Percentiles rank a stretch among this genome's conserved stretches.
phyloP scores from a whole-genome alignment of 1,139 yeast species.

The Candida buenavistaensis region DNA sequence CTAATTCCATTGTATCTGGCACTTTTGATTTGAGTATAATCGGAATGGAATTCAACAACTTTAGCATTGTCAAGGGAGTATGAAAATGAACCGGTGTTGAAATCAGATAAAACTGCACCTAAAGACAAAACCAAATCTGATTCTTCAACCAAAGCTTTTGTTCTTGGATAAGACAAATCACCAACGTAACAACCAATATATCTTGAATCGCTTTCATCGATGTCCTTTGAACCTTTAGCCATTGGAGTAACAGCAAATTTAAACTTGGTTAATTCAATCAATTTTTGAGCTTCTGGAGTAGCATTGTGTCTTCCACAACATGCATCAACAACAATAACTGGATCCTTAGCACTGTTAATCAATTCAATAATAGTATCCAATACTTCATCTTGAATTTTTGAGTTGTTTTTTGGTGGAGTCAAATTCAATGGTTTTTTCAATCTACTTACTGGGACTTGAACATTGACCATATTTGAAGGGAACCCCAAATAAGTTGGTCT shows the following conservation, averaged over 20 bases:
- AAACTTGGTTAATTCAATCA: slow-evolving; percentile 72
- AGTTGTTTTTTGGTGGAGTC: slow-evolving; percentile 59
- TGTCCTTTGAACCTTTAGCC: slow-evolving; percentile 85
- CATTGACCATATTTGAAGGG: slow-evolving; percentile 80
- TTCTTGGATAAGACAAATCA: slow-evolving; percentile 71
- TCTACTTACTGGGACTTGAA: slow-evolving; percentile 53
- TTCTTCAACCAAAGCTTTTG: slow-evolving; percentile 71
- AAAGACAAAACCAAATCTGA: slow-evolving; percentile 77
- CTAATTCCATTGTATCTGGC: slow-evolving; percentile 78
- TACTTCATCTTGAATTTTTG: slow-evolving; percentile 72
- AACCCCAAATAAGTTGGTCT: slow-evolving; percentile 83
- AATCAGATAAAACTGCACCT: slow-evolving; percentile 84
- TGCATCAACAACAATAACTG: slow-evolving; percentile 80
- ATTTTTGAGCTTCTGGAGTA: slow-evolving; percentile 56
- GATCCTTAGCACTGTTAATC: slow-evolving; percentile 68
- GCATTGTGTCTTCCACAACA: slow-evolving; percentile 81
- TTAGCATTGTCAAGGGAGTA: slow-evolving; percentile 78
- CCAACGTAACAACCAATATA: slow-evolving; percentile 90
- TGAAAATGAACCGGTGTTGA: slow-evolving; percentile 87
- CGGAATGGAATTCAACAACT: slow-evolving; percentile 88
- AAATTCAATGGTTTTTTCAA: slow-evolving; percentile 68
- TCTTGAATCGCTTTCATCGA: slow-evolving; percentile 75
- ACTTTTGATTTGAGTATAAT: slow-evolving; percentile 71
- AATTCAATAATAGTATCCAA: slow-evolving; percentile 51
- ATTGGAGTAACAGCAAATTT: slow-evolving; percentile 87